Evolutionary conservation across 768 basidiomycete species (phyloP), one percentile per base, ranked within the genome.

Genomic region (Kwoniella pini): DNA sequence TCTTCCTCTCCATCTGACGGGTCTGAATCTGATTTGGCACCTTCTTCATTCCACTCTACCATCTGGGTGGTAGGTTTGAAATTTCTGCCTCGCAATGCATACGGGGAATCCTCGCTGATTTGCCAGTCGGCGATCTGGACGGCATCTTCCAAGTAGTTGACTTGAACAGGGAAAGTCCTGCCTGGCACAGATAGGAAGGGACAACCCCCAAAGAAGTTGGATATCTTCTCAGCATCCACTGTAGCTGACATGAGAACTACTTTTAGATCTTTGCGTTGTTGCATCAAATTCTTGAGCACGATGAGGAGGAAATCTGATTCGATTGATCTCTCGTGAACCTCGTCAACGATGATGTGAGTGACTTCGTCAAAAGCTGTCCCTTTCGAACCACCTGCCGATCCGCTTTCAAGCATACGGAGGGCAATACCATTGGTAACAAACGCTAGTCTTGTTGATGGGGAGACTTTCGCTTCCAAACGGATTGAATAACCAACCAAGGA

Each of bases 171-270:
- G 80, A 90, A 98, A 1, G 93, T 97, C 17, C 95, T 85, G 2
- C 95, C 96, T 17, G 94, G 94, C 27, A 99, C 89, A 60, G 87
- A 86, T 12, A 98, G 81, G 17, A 86, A 85, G 0, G 91, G 91
- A 69, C 82, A 83, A 45, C 85, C 85, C n/a, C 87, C 90, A 74
- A 98, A 96, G 77, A 88, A 97, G 13, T 78, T 80, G 11, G 93
- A 89, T 39, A 98, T 85, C 80, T 77, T 79, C 43, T 77, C 79
- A 26, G 75, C 77, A 60, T 99, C 92, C 24, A 96, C 82, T 0
- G 96, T 99, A 0, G 96, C 95, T 30, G 92, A 95, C 95, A 99
- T 99, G 46, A 98, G 83, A 15, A 97, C 85, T 39, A 99, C 85
- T 79, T 90, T 94, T n/a, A 99, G 81, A 68, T 95, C 87, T 49